A percentile compares a stretch with the other conserved stretches of the same genome.
Evolutionary conservation across 805 yeast genomes (phyloP).

Genomic region (Metschnikowia kunwiensis): DNA sequence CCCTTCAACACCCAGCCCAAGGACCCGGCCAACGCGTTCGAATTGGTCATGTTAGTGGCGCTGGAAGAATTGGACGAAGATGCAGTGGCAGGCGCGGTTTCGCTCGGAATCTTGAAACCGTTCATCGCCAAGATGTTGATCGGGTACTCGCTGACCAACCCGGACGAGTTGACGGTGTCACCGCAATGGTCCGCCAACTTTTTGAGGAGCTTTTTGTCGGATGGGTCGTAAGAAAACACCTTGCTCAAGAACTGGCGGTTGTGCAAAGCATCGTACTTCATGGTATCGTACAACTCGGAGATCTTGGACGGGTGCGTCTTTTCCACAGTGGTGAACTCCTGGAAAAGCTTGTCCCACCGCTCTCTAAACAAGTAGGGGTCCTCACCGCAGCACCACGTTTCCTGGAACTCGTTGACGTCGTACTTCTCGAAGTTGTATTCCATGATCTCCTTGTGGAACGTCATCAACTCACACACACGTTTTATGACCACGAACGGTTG

Average conservation of each 20-base stretch:
- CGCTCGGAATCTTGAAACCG: slow-evolving; percentile 61
- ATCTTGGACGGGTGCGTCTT: slow-evolving; percentile 97
- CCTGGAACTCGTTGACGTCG: slow-evolving; percentile 66
- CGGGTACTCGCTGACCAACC: slow-evolving; percentile 67
- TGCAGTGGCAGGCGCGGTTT: slow-evolving; percentile 18
- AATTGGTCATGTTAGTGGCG: slow-evolving; percentile 19
- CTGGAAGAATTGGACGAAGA: slow-evolving; percentile 23
- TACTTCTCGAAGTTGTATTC: slow-evolving; percentile 68
- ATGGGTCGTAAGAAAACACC: slow-evolving; percentile 66
- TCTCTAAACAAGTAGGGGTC: slow-evolving; percentile 88
- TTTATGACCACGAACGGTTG: slow-evolving; percentile 93
- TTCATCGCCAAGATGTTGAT: slow-evolving; percentile 73
- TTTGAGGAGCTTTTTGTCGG: slow-evolving; percentile 34
- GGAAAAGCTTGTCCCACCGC: slow-evolving; percentile 95
- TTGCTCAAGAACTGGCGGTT: slow-evolving; percentile 84
- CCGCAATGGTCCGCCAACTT: slow-evolving; percentile 41
- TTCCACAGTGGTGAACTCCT: slow-evolving; percentile 87
- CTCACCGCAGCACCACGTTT: slow-evolving; percentile 94
- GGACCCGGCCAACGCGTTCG: slow-evolving; percentile 54
- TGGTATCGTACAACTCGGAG: slow-evolving; percentile 93
- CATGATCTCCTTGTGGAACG: slow-evolving; percentile 81
- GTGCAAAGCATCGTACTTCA: slow-evolving; percentile 97
- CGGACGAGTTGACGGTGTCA: slow-evolving; percentile 45
- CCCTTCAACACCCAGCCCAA: slow-evolving; percentile 68
- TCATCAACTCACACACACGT: slow-evolving; percentile 93